A percentile compares a stretch with the other conserved stretches of the same genome.
These are phyloP conservation scores for Nephelium lappaceum DNA, from an alignment of 345 rosid genomes.

Conservation along the genomic window DNA sequence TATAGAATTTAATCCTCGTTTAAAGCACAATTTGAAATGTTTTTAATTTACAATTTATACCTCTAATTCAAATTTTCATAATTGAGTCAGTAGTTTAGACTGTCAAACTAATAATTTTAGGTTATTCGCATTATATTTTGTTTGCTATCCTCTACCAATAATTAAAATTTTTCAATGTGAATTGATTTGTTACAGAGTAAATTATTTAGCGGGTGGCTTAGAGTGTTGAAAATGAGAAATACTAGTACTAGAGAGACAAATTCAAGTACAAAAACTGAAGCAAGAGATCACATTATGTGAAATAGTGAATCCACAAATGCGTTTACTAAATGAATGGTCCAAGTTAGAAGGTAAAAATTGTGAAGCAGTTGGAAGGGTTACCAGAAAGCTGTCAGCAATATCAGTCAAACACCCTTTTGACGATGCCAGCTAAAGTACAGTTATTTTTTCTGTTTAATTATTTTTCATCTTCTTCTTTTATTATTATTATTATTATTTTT, in stretches of 20 bases:
- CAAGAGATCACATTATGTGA: conserved; percentile 46
- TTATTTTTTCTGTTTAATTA: neutral
- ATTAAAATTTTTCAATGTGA: neutral
- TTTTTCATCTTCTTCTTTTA: no score
- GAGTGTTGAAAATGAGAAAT: conserved; percentile 43
- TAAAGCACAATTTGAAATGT: no score
- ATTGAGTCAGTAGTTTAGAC: no score
- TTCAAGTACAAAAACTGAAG: conserved; percentile 40
- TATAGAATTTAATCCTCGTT: no score
- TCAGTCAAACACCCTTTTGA: conserved; percentile 47
- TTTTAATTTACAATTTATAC: no score
- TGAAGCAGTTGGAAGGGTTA: conserved; percentile 62
- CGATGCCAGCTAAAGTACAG: conserved; percentile 56
- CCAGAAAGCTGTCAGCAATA: conserved; percentile 62
- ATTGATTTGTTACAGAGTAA: conserved; percentile 45
- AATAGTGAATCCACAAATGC: conserved; percentile 49
- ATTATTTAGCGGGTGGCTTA: conserved; percentile 55
- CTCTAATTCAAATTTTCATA: no score
- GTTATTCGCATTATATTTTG: no score
- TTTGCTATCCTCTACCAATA: no score
- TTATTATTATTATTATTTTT: no score
- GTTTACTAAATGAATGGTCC: conserved; percentile 52
- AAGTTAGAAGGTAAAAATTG: conserved; percentile 49
- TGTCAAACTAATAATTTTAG: no score
- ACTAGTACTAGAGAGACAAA: conserved; percentile 39